Percentiles rank a stretch among this genome's conserved stretches.
These are phyloP conservation scores for Tetrapisispora nanseiensis DNA, from an alignment of 805 yeast genomes.

Conservation along the genomic window DNA sequence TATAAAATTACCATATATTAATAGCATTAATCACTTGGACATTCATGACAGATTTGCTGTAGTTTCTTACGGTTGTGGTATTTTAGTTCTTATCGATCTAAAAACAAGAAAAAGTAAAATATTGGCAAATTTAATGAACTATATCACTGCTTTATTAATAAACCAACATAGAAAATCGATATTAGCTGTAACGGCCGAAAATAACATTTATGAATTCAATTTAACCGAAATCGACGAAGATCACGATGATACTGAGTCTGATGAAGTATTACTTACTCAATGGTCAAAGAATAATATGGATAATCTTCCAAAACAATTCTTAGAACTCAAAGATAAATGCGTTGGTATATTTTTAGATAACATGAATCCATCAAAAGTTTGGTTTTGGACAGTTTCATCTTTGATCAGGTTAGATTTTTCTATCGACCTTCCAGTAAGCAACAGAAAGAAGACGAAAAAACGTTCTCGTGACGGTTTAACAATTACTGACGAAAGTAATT, in stretches of 20 bases:
- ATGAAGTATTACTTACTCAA: conserved; percentile 34
- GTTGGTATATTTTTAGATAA: conserved; percentile 55
- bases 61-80: conserved; percentile 55
- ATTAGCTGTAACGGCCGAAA: conserved; percentile 61
- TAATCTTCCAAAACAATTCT: conserved; percentile 56
- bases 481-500: conserved; percentile 33
- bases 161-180: conserved; percentile 40
- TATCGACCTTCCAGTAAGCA: conserved; percentile 41
- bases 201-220: conserved; percentile 62
- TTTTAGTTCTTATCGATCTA: conserved; percentile 41
- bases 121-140: conserved; percentile 49
- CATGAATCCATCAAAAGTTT: conserved; percentile 37
- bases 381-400: conserved; percentile 90
- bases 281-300: conserved; percentile 81
- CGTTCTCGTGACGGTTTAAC: conserved; percentile 36
- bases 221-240: conserved; percentile 3
- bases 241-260: conserved; percentile 4
- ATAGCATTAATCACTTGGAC: conserved; percentile 44
- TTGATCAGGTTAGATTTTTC: conserved; percentile 60
- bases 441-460: conserved; percentile 28
- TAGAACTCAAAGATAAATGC: conserved; percentile 52
- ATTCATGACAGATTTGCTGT: conserved; percentile 44
- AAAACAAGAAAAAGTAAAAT: conserved; percentile 26
- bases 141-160: conserved; percentile 55
- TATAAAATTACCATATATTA: conserved; percentile 36